Evolutionary conservation across 1,139 yeast genomes (phyloP).

Genomic region (Kluyveromyces marxianus): DNA sequence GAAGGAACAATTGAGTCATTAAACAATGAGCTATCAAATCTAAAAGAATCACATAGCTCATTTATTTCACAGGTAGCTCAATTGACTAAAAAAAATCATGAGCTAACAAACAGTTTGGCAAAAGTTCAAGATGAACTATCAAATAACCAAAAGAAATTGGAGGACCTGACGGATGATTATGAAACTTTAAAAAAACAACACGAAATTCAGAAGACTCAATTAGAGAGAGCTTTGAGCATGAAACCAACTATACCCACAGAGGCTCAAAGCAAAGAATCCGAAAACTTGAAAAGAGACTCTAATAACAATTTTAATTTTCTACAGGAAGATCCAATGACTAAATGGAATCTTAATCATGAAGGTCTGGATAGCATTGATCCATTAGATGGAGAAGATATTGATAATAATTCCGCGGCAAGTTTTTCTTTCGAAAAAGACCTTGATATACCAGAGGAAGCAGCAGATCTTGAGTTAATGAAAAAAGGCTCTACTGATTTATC

Average conservation of each 20-base stretch:
- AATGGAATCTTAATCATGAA: constrained; percentile 1
- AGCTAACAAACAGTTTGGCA: constrained; percentile 3
- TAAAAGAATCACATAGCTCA: constrained; percentile 6
- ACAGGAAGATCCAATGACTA: constrained; percentile 1
- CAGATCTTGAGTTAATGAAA: constrained; percentile 14
- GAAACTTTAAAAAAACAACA: constrained; percentile 22
- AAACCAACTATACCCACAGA: background rate
- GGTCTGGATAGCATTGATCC: constrained; percentile 11
- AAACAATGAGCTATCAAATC: background rate
- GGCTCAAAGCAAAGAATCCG: constrained; percentile 1
- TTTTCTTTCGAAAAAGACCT: constrained; percentile 2
- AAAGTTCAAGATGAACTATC: background rate
- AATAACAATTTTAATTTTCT: background rate
- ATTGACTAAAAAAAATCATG: background rate
- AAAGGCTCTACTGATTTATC: constrained; percentile 7
- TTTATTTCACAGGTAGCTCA: constrained; percentile 7
- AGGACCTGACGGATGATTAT: constrained; percentile 21
- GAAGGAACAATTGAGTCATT: constrained; percentile 11
- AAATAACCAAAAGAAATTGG: background rate
- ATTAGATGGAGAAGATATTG: constrained; percentile 9
- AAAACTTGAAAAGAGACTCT: background rate
- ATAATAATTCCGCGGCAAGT: background rate
- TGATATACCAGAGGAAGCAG: constrained; percentile 24
- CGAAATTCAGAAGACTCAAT: constrained; percentile 20
- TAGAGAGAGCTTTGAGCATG: constrained; percentile 15